Evolutionary conservation across 352 stramenopile species (phyloP), one percentile per base, ranked within the genome.

Genomic region (Hyaloperonospora arabidopsidis): DNA sequence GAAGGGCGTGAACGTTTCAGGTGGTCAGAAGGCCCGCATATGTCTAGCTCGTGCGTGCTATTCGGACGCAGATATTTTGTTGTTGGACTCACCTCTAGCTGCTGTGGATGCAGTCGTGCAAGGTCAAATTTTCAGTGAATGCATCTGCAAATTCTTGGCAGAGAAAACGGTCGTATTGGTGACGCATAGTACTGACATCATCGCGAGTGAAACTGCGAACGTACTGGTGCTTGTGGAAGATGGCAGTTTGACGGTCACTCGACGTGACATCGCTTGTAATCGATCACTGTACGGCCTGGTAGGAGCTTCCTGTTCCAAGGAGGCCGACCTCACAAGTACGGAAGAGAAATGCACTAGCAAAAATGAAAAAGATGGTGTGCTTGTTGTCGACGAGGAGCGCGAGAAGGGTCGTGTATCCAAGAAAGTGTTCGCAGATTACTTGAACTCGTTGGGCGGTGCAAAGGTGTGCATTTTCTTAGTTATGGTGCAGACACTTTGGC

Each of bases 101-200:
- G 90, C 92, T 6, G 91, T 98, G 0, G 95, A 98, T 70, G 79
- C 85, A 28, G 86, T 98, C 58, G 93, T 98, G 32, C 92, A 87
- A 23, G 83, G 81, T 35, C 79, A 94, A 64, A 70, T 98, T 19
- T 97, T 97, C 54, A 17, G 55, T 8, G 57, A 74, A 15, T 74
- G 66, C 11, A 49, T 75, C 6, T 76, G 66, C 35, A 56, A 53
- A 0, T 28, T 78, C 32, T 39, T 78, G 34, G 44, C 53, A 19
- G 44, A 72, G 52, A 79, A 80, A 49, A 92, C 80, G 14, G 72
- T 97, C 3, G 56, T 98, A 21, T 65, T 97, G 15, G 93, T 96
- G 4, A 98, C 93, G 5, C 95, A 98, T 74, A 86, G 73, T 32
- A 55, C 95, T 1, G 79, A 96, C 15, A 63, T 75, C 55, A 72